phyloP scores from a whole-genome alignment of 768 basidiomycete genomes.

The Rhodotorula toruloides region DNA sequence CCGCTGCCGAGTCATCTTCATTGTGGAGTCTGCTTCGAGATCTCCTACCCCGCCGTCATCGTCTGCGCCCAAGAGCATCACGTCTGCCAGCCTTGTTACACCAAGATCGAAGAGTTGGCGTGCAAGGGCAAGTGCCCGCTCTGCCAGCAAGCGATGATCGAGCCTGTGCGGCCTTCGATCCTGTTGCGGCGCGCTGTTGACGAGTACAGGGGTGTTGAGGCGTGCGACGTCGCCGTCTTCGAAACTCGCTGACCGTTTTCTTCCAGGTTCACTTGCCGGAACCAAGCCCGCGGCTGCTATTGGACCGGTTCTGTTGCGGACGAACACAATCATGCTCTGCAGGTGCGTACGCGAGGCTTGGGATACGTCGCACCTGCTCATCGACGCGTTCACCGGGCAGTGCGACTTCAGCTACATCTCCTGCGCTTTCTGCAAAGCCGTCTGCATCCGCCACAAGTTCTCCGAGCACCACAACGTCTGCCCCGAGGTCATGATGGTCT shows the following conservation, averaged over 20 bases:
- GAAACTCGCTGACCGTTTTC: rapidly evolving
- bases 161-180: too few relatives aligned
- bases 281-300: background rate
- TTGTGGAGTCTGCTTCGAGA: background rate
- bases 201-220: background rate
- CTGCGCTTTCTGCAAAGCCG: background rate
- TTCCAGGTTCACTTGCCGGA: background rate
- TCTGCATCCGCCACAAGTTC: background rate
- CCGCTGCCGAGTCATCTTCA: background rate
- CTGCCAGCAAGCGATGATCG: background rate
- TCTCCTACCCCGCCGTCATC: background rate
- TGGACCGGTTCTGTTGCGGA: background rate
- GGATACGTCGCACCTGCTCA: background rate
- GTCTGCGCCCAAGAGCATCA: background rate
- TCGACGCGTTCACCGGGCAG: background rate
- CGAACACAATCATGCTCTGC: background rate
- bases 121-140: background rate
- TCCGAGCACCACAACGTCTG: background rate
- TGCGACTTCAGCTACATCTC: background rate
- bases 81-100: background rate
- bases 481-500: background rate
- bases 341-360: background rate
- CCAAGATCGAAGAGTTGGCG: background rate
- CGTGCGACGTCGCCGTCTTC: background rate
- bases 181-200: background rate